phyloP scores from a whole-genome alignment of 352 stramenopile species.

The Phytophthora fragariae region DNA sequence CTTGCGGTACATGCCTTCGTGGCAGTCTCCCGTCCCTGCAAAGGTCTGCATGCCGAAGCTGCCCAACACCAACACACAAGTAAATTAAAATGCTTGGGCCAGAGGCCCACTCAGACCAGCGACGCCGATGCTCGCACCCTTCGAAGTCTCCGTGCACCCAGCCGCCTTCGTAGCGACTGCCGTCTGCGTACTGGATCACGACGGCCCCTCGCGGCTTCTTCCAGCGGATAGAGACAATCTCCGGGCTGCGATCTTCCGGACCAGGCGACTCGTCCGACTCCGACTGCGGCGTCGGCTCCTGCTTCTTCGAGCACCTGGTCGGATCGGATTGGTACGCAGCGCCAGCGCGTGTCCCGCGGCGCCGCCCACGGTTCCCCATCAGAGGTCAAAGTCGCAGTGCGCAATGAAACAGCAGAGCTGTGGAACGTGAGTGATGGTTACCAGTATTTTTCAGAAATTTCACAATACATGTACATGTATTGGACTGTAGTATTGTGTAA shows the following conservation, averaged over 20 bases:
- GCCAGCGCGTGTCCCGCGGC: constrained; percentile 36
- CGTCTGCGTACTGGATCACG: constrained; percentile 69
- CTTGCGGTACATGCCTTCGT: constrained; percentile 90
- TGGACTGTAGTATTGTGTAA: no score
- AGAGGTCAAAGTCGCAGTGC: constrained; percentile 5
- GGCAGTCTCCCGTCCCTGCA: constrained; percentile 79
- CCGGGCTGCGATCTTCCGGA: constrained; percentile 19
- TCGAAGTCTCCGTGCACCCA: constrained; percentile 87
- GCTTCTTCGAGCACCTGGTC: constrained; percentile 21
- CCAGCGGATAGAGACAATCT: constrained; percentile 61
- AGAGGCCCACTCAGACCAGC: background rate
- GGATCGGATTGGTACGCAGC: constrained; percentile 36
- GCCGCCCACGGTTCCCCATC: constrained; percentile 74
- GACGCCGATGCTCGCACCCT: constrained; percentile 57
- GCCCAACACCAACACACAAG: constrained; percentile 7
- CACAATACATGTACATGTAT: no score
- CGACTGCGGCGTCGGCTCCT: constrained; percentile 25
- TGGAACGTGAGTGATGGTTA: no score
- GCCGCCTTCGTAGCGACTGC: constrained; percentile 76
- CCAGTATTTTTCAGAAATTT: no score
- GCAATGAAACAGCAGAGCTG: no score
- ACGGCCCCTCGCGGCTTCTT: constrained; percentile 53
- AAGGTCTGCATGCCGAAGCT: constrained; percentile 89
- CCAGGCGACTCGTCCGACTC: constrained; percentile 20
- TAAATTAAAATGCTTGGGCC: no score